Percentiles rank a stretch among this genome's conserved stretches.
Conservation (phyloP, 129 eudicot genomes). For the Silybum marianum region DNA sequence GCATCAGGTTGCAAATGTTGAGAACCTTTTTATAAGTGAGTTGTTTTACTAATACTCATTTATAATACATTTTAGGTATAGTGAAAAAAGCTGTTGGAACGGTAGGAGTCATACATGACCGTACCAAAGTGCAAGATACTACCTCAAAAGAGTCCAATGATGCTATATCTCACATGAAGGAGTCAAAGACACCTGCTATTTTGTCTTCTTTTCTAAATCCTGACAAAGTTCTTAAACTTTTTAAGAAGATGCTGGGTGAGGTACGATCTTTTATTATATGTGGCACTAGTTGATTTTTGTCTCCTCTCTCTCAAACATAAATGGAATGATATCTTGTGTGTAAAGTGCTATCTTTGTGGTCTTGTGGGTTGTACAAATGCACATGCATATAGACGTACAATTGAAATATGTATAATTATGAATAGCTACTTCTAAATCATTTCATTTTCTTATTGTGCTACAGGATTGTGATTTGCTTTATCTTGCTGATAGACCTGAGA, state of each 20-base stretch:
- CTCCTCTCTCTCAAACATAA: neutral
- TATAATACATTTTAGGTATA: conserved; percentile 48
- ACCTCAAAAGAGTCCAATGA: conserved; percentile 41
- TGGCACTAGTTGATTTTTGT: neutral
- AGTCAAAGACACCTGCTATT: conserved; percentile 39
- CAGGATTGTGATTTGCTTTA: conserved; percentile 98
- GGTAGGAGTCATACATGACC: conserved; percentile 69
- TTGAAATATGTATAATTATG: neutral
- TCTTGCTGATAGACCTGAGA: conserved; percentile 87
- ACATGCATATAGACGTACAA: neutral
- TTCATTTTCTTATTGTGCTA: conserved; percentile 12
- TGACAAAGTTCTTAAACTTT: conserved; percentile 62
- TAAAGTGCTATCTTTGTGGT: neutral
- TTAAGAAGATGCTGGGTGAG: conserved; percentile 77
- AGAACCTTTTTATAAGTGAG: neutral
- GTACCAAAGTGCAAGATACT: conserved; percentile 52
- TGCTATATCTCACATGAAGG: conserved; percentile 61
- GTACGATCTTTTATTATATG: too few species aligned
- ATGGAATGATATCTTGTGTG: neutral
- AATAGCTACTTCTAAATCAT: neutral
- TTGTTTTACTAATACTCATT: conserved; percentile 12
- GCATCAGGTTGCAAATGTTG: conserved; percentile 17
- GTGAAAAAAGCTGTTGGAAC: conserved; percentile 65
- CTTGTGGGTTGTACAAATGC: neutral
- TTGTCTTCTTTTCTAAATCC: conserved; percentile 46